Evolutionary conservation across 495 filamentous ascomycete species (phyloP), one percentile per base, ranked within the genome.

Genomic region (Pyrenula aspistea): DNA sequence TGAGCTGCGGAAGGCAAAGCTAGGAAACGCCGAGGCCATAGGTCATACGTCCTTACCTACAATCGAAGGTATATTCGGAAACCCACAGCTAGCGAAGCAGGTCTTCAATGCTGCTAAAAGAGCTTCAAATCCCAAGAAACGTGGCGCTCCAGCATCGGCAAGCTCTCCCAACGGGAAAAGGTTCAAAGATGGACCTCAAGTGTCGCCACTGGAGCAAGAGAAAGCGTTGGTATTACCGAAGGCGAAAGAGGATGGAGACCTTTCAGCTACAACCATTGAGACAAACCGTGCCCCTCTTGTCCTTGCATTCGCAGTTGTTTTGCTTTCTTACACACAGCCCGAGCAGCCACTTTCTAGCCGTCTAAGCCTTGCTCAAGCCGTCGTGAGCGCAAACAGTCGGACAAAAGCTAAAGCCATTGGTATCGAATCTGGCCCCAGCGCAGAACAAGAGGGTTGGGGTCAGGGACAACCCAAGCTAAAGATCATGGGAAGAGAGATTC

Each of bases 261-360:
- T 92, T 11, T 68, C 69, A 2, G 63, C 70, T 10, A 79, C 76
- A n/a, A 68, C 77, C 12, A 60, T 94, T 0, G 68, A 81, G 50
- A 92, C 87, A 10, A 94, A 93, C 63, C 74, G 89, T 36, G 89
- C 89, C 12, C 89, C 89, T 3, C 71, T 94, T 23, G 84, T 92
- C 10, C 71, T 94, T 19, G 89, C 89, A 4, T 93, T 92, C 68
- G 86, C 86, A 1, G 78, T 90, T 15, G 77, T 78, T 57, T 65
- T 91, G 53, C 62, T 91, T 51, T 84, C 84, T 54, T 82, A 84
- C 62, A 91, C 88, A 0, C 91, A 89, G 83, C 86, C 88, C 0
- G 82, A 85, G 58, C 89, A 94, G 64, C 89, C 89, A 2, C 73
- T 84, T n/a, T 90, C 86, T 2, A 89, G 87, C 60, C 75, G 87